phyloP scores from a whole-genome alignment of 2,329 filamentous ascomycete species.

The Aspergillus felis region DNA sequence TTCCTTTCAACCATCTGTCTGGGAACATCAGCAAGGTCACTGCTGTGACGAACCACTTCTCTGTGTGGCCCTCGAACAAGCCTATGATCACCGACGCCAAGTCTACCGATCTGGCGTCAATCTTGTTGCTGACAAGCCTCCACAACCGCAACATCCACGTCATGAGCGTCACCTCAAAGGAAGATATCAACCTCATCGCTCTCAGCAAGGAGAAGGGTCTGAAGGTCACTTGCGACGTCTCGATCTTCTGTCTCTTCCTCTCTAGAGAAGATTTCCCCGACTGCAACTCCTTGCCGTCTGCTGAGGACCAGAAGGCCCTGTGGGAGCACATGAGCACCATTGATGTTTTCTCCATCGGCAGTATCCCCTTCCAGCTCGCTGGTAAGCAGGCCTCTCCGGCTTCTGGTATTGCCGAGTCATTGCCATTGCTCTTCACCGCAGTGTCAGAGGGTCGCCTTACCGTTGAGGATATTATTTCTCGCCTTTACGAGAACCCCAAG shows the following conservation, averaged over 20 bases:
- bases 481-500: conserved; percentile 74
- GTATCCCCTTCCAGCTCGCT: conserved; percentile 72
- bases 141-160: conserved; percentile 76
- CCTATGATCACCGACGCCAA: conserved; percentile 79
- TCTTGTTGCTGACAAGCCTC: conserved; percentile 71
- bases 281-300: conserved; percentile 61
- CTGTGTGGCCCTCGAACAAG: conserved; percentile 72
- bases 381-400: conserved; percentile 55
- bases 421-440: conserved; percentile 72
- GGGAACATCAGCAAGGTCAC: conserved; percentile 83
- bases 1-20: conserved; percentile 75
- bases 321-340: conserved; percentile 71
- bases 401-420: conserved; percentile 67
- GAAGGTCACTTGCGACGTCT: conserved; percentile 76
- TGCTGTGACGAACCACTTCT: conserved; percentile 73
- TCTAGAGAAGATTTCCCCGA: conserved; percentile 67
- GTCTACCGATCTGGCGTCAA: conserved; percentile 74
- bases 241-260: conserved; percentile 74
- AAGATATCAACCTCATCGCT: conserved; percentile 72
- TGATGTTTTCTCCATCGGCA: conserved; percentile 75
- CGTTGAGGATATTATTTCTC: conserved; percentile 66
- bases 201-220: conserved; percentile 78
- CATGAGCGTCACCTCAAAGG: conserved; percentile 74
- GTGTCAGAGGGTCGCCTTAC: conserved; percentile 70
- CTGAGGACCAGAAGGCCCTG: conserved; percentile 66